phyloP scores from a whole-genome alignment of 2,329 filamentous ascomycete species.

The Annulohypoxylon truncatum region DNA sequence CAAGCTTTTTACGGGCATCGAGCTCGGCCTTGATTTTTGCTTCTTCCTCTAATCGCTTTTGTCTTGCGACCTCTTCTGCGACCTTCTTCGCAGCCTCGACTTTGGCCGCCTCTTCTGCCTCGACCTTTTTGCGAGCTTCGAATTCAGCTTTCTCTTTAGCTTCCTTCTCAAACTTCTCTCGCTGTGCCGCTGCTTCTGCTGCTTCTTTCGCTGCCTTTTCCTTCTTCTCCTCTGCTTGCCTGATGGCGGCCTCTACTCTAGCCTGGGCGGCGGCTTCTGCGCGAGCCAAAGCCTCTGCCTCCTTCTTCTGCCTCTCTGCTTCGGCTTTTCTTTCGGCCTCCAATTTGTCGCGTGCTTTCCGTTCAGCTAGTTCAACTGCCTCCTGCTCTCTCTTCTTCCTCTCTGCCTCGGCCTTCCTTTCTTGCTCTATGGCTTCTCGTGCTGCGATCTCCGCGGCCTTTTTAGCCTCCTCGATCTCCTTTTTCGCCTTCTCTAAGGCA shows the following conservation, averaged over 20 bases:
- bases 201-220: slow-evolving; percentile 44
- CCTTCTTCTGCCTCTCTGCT: slow-evolving; percentile 54
- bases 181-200: slow-evolving; percentile 47
- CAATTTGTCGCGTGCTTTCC: slow-evolving; percentile 51
- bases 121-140: slow-evolving; percentile 54
- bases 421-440: slow-evolving; percentile 54
- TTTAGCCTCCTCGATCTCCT: slow-evolving; percentile 61
- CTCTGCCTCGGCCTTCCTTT: slow-evolving; percentile 54
- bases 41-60: slow-evolving; percentile 47
- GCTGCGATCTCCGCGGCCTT: slow-evolving; percentile 60
- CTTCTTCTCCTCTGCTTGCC: slow-evolving; percentile 56
- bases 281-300: slow-evolving; percentile 58
- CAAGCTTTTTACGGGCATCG: slow-evolving; percentile 55
- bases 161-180: slow-evolving; percentile 47
- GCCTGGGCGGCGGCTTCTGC: slow-evolving; percentile 61
- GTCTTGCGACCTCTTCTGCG: slow-evolving; percentile 46
- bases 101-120: slow-evolving; percentile 47
- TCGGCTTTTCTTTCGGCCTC: slow-evolving; percentile 49
- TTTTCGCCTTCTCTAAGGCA: slow-evolving; percentile 58
- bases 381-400: slow-evolving; percentile 50
- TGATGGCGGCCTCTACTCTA: slow-evolving; percentile 57
- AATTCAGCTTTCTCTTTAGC: slow-evolving; percentile 55
- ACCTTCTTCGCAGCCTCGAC: slow-evolving; percentile 44
- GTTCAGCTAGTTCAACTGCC: slow-evolving; percentile 50
- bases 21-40: slow-evolving; percentile 55